phyloP scores from a whole-genome alignment of 345 rosid species.

The Sisymbrium irio region DNA sequence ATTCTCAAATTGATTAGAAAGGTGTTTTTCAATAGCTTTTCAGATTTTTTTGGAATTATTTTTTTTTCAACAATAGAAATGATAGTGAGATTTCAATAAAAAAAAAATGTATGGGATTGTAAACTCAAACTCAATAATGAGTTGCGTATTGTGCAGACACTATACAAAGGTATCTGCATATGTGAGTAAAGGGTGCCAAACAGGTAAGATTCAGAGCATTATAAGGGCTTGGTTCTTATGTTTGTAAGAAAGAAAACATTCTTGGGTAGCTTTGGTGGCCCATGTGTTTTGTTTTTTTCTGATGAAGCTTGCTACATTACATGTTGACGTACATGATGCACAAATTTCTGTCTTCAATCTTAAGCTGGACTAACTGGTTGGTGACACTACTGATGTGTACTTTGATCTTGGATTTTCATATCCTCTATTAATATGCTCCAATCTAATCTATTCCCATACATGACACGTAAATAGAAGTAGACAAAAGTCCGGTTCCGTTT shows the following conservation, averaged over 20 bases:
- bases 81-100: not conserved
- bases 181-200: not conserved
- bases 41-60: too few species aligned
- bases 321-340: constrained; percentile 22
- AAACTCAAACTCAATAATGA: constrained; percentile 4
- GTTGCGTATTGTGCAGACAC: constrained; percentile 10
- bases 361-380: constrained; percentile 20
- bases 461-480: not conserved
- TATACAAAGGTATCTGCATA: not conserved
- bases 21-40: too few species aligned
- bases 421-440: not conserved
- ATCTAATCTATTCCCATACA: constrained; percentile 4
- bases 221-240: constrained; percentile 27
- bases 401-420: constrained; percentile 27
- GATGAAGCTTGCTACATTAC: constrained; percentile 19
- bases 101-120: not conserved
- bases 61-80: too few species aligned
- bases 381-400: constrained; percentile 30
- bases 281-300: constrained; percentile 30
- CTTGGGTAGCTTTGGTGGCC: constrained; percentile 34
- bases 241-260: constrained; percentile 30
- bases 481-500: not conserved
- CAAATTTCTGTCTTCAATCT: constrained; percentile 18
- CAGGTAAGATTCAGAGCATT: constrained; percentile 24
- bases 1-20: too few species aligned